Evolutionary conservation across 2,329 filamentous ascomycete genomes (phyloP).

Genomic region (Colletotrichum lupini): DNA sequence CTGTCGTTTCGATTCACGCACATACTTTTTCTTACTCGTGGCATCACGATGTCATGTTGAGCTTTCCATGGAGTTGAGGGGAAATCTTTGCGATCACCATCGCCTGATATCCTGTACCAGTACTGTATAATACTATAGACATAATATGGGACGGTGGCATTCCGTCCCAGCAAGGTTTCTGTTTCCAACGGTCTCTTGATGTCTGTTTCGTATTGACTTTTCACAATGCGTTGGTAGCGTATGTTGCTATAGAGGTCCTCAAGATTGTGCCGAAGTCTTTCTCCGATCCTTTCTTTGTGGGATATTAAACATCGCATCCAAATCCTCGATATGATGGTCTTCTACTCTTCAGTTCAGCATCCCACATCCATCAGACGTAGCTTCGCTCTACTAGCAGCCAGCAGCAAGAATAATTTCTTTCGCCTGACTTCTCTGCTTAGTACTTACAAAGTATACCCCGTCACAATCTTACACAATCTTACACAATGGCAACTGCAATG

Average conservation of each 20-base stretch:
- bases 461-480: fast-evolving
- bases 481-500: neutral
- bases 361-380: neutral
- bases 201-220: neutral
- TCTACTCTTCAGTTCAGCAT: neutral
- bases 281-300: neutral
- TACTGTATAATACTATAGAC: slow-evolving; percentile 30
- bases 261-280: neutral
- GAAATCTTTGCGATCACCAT: slow-evolving; percentile 13
- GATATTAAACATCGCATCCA: neutral
- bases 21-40: slow-evolving; percentile 18
- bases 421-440: neutral
- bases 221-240: neutral
- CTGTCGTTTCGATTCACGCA: slow-evolving; percentile 25
- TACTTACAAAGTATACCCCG: no score
- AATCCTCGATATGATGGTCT: neutral
- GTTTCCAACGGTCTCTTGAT: neutral
- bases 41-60: slow-evolving; percentile 14
- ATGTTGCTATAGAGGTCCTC: neutral
- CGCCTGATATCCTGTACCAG: slow-evolving; percentile 31
- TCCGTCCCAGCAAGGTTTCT: neutral
- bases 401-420: neutral
- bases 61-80: slow-evolving; percentile 21
- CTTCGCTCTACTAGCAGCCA: neutral
- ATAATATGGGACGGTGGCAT: slow-evolving; percentile 3